These are phyloP conservation scores for Nosema bombycis DNA, from an alignment of 371 early-diverging fungal genomes.

Conservation along the genomic window DNA sequence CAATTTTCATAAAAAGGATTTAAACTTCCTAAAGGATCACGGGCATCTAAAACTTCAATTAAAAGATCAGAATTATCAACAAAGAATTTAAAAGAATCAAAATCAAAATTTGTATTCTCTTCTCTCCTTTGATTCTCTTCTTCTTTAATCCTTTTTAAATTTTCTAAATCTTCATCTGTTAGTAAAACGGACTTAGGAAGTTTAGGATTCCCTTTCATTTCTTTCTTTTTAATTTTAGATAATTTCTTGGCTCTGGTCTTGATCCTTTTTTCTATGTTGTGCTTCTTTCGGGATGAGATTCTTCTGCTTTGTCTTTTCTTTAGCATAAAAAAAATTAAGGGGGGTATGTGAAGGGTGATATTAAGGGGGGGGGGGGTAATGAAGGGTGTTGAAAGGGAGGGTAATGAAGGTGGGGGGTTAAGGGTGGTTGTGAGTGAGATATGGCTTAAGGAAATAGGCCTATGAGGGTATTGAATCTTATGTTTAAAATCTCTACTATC, in stretches of 20 bases:
- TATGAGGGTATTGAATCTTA: too few species aligned
- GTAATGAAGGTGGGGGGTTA: too few species aligned
- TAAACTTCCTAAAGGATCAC: background rate
- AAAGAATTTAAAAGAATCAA: background rate
- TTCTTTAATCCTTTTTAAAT: constrained; percentile 10
- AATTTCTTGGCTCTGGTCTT: constrained; percentile 9
- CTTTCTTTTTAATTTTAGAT: constrained; percentile 17
- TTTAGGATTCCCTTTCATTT: background rate
- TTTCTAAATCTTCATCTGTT: constrained; percentile 23
- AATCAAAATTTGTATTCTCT: background rate
- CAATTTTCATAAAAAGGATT: background rate
- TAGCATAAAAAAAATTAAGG: too few species aligned
- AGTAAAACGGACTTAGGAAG: constrained; percentile 20
- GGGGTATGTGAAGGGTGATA: too few species aligned
- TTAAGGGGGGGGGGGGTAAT: too few species aligned
- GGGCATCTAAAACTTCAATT: constrained; percentile 1
- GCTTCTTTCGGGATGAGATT: constrained; percentile 10
- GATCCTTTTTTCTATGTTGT: constrained; percentile 17
- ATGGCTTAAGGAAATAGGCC: too few species aligned
- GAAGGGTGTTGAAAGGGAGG: too few species aligned
- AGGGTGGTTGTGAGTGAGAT: too few species aligned
- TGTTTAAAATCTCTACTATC: too few species aligned
- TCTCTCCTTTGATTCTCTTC: background rate
- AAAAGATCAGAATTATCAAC: background rate
- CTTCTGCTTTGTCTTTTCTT: constrained; percentile 28